Base-by-base conservation (phyloP, 2,329 filamentous ascomycete genomes). In the Hysterium pulicare region DNA sequence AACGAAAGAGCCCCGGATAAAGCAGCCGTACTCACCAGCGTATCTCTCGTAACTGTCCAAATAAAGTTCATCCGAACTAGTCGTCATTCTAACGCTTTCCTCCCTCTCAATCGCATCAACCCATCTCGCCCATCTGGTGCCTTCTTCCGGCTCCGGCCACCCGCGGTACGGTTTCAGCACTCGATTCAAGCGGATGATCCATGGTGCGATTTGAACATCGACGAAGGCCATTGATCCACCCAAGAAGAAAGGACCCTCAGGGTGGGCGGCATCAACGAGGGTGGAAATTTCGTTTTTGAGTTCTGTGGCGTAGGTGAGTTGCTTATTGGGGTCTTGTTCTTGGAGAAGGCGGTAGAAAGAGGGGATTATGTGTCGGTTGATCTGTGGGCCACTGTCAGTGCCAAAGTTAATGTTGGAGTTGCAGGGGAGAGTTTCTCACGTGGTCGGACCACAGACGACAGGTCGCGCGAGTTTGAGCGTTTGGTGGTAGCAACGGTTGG, bases 391-490 rank as follows among this genome's bases (percentile, higher is more conserved):
- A 4, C 20, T 26, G n/a, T n/a, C n/a, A n/a, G n/a, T n/a, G n/a
- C n/a, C n/a, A n/a, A n/a, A n/a, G n/a, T n/a, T n/a, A n/a, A 15
- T 3, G 23, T 42, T 31, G 46, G 20, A 8, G 41, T 15, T 23
- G 15, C 26, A 13, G 21, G 15, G 5, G 24, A 23, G 21, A 31
- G 40, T 22, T 21, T 62, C 78, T 64, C 68, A 88, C 82, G 71
- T 93, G 87, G 51, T 91, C 85, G 20, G 82, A 77, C 89, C 89
- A 95, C 8, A 93, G 68, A 33, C 89, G 80, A 45, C 82, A 88
- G 42, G 86, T 81, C 2, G 90, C 89, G 51, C 83, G 81, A 11
- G 82, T 66, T 55, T 84, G 82, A 1, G 86, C 74, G 56, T 84
- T 77, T 1, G 74, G 70, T 1, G 87, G 87, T 21, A 90, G 72